Evolutionary conservation across 2,329 filamentous ascomycete species (phyloP), one percentile per base, ranked within the genome.

Genomic region (Fusarium sp.): DNA sequence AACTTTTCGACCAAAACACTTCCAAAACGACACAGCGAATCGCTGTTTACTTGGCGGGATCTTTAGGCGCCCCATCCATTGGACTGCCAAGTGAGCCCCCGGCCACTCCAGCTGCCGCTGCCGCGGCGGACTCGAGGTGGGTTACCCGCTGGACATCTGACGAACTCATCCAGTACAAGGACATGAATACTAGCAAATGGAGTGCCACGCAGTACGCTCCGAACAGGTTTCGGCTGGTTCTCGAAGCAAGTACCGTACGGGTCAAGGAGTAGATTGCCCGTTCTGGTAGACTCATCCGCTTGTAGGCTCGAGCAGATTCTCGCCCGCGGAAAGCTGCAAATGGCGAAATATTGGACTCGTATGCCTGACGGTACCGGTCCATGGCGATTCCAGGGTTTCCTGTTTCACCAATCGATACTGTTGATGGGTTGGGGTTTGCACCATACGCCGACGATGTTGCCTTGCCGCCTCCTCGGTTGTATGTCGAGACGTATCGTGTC

Each of bases 291-390:
- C 91, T 95, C 94, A 99, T 97, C 43, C 94, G 89, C 76, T 94
- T 93, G 80, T 97, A 94, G 2, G 95, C 96, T 49, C 97, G 86
- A 9, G 93, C 91, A 39, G 92, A 94, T 81, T 99, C 97, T 53
- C 95, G 89, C n/a, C 95, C 94, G 45, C 95, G 87, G 83, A 99
- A 99, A 4, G 94, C 94, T 26, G 95, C 94, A 79, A 99, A 99
- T 0, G 96, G 96, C 13, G 94, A 97, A 50, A 99, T 91, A 76
- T 96, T 97, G 43, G 92, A 93, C 82, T 99, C 96, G 81, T 99
- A 99, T 13, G 94, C 93, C 61, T 93, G 91, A 65, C 92, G 89
- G 80, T 99, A 99, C 48, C 94, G 89, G 79, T 97, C 93, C 56
- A 96, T 84, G 16, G 90, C 89, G 55, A 91, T 86, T 7, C 89